Percentiles rank a stretch among this genome's conserved stretches.
These are phyloP conservation scores for Hordeum vulgare DNA, from an alignment of 176 grass and related monocot species.

Conservation along the genomic window DNA sequence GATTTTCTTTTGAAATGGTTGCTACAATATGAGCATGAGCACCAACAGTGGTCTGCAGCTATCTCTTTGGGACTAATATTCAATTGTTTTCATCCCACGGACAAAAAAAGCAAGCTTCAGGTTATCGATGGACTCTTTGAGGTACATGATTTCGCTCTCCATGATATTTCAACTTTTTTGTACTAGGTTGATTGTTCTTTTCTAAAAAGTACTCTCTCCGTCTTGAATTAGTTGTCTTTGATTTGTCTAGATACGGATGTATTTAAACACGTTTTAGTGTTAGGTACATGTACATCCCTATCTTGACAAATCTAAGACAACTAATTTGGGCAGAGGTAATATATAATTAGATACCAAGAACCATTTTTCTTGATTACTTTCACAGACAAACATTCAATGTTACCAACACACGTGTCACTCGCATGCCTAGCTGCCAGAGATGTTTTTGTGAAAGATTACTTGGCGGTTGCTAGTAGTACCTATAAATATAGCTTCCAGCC, in stretches of 20 bases:
- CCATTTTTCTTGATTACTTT: not conserved
- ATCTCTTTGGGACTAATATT: constrained; percentile 75
- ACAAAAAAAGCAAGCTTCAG: constrained; percentile 67
- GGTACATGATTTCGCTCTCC: constrained; percentile 40
- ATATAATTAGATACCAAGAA: not conserved
- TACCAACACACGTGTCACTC: not conserved
- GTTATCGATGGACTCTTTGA: constrained; percentile 72
- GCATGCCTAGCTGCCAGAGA: not conserved
- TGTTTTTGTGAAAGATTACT: not conserved
- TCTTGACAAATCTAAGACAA: too few relatives aligned
- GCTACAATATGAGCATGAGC: constrained; percentile 84
- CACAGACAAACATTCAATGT: not conserved
- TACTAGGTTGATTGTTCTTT: not conserved
- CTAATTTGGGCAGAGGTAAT: too few relatives aligned
- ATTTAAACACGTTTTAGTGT: too few relatives aligned
- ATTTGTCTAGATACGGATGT: too few relatives aligned
- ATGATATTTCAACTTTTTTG: not conserved
- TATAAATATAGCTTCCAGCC: not conserved
- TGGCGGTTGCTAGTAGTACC: not conserved
- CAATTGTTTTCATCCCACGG: constrained; percentile 74
- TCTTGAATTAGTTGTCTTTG: too few relatives aligned
- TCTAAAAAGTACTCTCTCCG: not conserved
- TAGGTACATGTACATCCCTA: too few relatives aligned
- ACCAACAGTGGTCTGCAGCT: constrained; percentile 74
- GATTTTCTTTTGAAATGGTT: constrained; percentile 90